Conservation (phyloP, 1,284 basidiomycete genomes). For the Austroboletus novae-zelandiae region DNA sequence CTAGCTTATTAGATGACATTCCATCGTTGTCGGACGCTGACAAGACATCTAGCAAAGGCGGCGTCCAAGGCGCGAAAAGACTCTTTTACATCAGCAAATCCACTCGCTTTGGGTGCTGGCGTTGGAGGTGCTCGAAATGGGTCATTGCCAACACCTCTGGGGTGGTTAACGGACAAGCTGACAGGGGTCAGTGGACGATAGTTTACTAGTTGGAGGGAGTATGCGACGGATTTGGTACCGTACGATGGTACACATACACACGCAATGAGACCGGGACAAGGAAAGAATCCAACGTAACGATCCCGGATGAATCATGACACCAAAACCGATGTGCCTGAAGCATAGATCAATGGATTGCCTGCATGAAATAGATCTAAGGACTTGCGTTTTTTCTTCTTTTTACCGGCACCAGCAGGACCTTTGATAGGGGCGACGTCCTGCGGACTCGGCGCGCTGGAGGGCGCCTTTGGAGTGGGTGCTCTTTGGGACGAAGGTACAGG, state of each 20-base stretch:
- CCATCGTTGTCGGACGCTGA: conserved; percentile 13
- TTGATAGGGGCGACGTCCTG: conserved; percentile 45
- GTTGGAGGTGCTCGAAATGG: conserved; percentile 59
- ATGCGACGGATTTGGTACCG: not conserved
- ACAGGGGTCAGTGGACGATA: conserved; percentile 47
- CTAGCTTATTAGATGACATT: conserved; percentile 5
- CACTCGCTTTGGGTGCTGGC: conserved; percentile 62
- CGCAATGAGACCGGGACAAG: not conserved
- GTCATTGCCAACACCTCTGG: conserved; percentile 67
- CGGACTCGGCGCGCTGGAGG: conserved; percentile 37
- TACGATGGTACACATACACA: not conserved
- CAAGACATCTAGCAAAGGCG: conserved; percentile 50
- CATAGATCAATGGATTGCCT: conserved; percentile 4
- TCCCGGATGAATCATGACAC: conserved; percentile 15
- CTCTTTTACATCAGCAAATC: conserved; percentile 73
- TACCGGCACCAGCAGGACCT: conserved; percentile 50
- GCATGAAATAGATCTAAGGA: not conserved
- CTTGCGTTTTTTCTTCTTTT: conserved; percentile 54
- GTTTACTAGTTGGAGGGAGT: not conserved
- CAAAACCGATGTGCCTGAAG: conserved; percentile 28
- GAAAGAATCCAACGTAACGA: too few relatives aligned
- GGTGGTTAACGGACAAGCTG: conserved; percentile 74
- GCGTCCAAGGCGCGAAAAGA: conserved; percentile 70
- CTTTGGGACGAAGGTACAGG: conserved; percentile 50
- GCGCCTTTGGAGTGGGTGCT: conserved; percentile 42